These are phyloP conservation scores for Neohortaea acidophila DNA, from an alignment of 495 filamentous ascomycete genomes.

Conservation along the genomic window DNA sequence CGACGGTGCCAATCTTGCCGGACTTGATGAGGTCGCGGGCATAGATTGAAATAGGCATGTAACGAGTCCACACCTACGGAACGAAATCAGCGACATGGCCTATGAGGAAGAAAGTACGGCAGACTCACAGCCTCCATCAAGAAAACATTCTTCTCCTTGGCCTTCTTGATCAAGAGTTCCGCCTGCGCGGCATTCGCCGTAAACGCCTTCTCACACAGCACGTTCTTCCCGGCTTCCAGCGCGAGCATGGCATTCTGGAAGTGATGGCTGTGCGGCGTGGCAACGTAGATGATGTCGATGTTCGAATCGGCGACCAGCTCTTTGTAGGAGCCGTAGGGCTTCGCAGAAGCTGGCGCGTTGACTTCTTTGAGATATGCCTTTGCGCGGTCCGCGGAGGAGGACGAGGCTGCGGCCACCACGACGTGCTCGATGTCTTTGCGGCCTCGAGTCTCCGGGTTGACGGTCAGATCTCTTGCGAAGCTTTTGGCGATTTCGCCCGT, in stretches of 20 bases:
- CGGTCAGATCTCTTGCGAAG: conserved; percentile 72
- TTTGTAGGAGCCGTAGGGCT: conserved; percentile 66
- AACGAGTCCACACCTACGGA: conserved; percentile 65
- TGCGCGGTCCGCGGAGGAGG: conserved; percentile 52
- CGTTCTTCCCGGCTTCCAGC: conserved; percentile 69
- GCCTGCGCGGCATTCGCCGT: conserved; percentile 78
- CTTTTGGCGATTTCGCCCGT: conserved; percentile 65
- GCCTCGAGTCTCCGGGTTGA: conserved; percentile 54
- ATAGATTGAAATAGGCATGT: conserved; percentile 69
- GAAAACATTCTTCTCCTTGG: conserved; percentile 69
- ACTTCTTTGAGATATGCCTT: conserved; percentile 54
- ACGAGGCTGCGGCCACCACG: conserved; percentile 70
- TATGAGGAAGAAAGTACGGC: background rate
- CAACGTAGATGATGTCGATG: conserved; percentile 82
- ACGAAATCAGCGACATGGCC: background rate
- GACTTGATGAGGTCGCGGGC: conserved; percentile 52
- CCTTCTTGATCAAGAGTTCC: conserved; percentile 52
- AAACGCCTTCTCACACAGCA: conserved; percentile 87
- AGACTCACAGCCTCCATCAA: conserved; percentile 62
- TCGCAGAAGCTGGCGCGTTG: conserved; percentile 46
- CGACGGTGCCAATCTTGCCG: conserved; percentile 60
- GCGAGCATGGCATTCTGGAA: conserved; percentile 79
- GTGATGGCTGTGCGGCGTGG: conserved; percentile 90
- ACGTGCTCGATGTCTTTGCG: conserved; percentile 64
- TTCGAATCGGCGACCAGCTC: conserved; percentile 61